Evolutionary conservation across 371 early-diverging fungal species (phyloP).

Genomic region (Mortierella sp.): DNA sequence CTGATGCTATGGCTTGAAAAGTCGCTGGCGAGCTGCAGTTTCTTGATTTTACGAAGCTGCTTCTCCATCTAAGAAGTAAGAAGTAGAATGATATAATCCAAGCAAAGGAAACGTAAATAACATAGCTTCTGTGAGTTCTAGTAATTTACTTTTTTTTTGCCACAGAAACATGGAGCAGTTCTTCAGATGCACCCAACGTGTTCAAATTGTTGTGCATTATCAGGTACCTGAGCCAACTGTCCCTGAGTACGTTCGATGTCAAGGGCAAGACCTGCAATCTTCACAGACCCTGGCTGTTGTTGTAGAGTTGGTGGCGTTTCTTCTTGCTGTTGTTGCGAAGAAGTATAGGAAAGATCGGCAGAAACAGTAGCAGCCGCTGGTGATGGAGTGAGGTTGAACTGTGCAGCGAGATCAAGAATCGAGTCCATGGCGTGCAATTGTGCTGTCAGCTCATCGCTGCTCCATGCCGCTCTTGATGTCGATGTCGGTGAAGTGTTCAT

Average conservation of each 20-base stretch:
- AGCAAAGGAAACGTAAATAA: no score
- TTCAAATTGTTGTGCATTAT: no score
- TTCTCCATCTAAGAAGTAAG: constrained; percentile 3
- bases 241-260: constrained; percentile 7
- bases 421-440: constrained; percentile 16
- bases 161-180: not conserved
- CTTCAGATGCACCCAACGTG: not conserved
- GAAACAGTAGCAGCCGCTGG: not conserved
- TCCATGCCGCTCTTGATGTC: not conserved
- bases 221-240: constrained; percentile 20
- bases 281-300: constrained; percentile 5
- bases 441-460: not conserved
- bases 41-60: constrained; percentile 17
- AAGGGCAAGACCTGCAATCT: constrained; percentile 11
- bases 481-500: not conserved
- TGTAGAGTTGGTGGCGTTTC: not conserved
- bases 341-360: not conserved
- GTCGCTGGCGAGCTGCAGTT: constrained; percentile 16
- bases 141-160: not conserved
- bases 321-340: not conserved
- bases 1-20: constrained; percentile 10
- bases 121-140: not conserved
- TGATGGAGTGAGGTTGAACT: constrained; percentile 1
- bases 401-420: constrained; percentile 13
- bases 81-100: not conserved